Evolutionary conservation across 2,329 filamentous ascomycete species (phyloP).

Genomic region (Rhexocercosporidium sp.): DNA sequence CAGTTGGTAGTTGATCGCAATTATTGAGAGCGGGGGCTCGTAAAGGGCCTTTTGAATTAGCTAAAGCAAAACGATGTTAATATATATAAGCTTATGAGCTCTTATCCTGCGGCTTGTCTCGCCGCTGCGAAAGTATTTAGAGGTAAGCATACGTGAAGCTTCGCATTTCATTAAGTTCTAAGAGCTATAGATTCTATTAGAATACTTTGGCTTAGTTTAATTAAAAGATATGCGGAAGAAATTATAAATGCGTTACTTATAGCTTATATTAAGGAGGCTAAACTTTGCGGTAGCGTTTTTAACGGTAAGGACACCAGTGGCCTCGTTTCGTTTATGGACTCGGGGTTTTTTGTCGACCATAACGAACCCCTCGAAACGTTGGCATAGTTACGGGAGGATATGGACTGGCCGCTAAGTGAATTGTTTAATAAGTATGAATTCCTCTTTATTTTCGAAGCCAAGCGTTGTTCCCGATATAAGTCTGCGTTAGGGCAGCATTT

Average conservation of each 20-base stretch:
- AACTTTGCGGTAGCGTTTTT: constrained; percentile 45
- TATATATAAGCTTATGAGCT: constrained; percentile 48
- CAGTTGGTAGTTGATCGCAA: constrained; percentile 46
- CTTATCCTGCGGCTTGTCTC: constrained; percentile 45
- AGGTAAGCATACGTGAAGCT: constrained; percentile 36
- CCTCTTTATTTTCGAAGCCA: constrained; percentile 37
- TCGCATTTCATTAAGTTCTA: constrained; percentile 27
- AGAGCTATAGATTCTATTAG: constrained; percentile 33
- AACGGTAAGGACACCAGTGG: constrained; percentile 37
- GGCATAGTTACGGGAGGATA: constrained; percentile 35
- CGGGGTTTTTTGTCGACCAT: constrained; percentile 47
- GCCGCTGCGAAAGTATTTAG: constrained; percentile 42
- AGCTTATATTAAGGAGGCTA: constrained; percentile 44
- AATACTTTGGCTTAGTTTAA: constrained; percentile 37
- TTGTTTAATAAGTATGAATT: constrained; percentile 32
- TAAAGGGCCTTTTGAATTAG: constrained; percentile 42
- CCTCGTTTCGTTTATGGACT: constrained; percentile 44
- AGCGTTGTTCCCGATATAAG: constrained; percentile 35
- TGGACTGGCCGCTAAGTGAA: constrained; percentile 44
- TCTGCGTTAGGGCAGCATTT: no score
- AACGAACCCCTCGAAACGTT: constrained; percentile 43
- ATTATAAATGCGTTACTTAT: constrained; percentile 46
- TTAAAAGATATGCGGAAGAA: constrained; percentile 39
- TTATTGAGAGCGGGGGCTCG: constrained; percentile 45
- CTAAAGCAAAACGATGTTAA: constrained; percentile 41